Evolutionary conservation across 2,329 filamentous ascomycete genomes (phyloP).

Genomic region (Triangularia setosa): DNA sequence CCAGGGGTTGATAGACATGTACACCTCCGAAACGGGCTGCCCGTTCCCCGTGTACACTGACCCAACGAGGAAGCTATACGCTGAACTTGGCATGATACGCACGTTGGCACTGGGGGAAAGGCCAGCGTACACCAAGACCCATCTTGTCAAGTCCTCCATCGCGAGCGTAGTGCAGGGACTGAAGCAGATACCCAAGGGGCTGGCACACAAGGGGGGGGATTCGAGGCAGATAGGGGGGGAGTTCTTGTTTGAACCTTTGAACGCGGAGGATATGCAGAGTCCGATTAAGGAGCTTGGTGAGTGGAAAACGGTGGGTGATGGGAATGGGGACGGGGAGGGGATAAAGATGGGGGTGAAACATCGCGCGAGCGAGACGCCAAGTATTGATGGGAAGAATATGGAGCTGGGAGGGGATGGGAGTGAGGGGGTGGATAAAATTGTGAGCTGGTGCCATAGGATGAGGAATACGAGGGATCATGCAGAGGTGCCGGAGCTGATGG

Average conservation of each 20-base stretch:
- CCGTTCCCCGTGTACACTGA: conserved; percentile 76
- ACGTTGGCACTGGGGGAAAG: conserved; percentile 56
- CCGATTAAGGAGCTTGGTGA: conserved; percentile 26
- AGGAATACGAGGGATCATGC: conserved; percentile 71
- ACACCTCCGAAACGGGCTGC: conserved; percentile 59
- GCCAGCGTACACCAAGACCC: conserved; percentile 62
- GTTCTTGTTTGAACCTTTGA: conserved; percentile 66
- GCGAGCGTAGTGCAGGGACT: conserved; percentile 57
- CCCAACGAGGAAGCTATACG: conserved; percentile 62
- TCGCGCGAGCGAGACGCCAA: conserved; percentile 14
- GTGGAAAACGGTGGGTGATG: background rate
- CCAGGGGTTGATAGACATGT: conserved; percentile 63
- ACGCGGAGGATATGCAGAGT: conserved; percentile 37
- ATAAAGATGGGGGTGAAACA: background rate
- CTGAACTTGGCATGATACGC: conserved; percentile 63
- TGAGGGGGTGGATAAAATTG: conserved; percentile 48
- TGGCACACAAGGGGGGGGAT: conserved; percentile 62
- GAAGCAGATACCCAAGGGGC: conserved; percentile 51
- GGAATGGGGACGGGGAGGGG: background rate
- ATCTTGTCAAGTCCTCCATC: conserved; percentile 47
- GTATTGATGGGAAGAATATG: conserved; percentile 24
- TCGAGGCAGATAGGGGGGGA: conserved; percentile 70
- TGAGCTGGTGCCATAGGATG: conserved; percentile 83
- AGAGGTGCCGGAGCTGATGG: conserved; percentile 63
- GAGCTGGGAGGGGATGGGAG: conserved; percentile 22